Evolutionary conservation across 2,329 filamentous ascomycete genomes (phyloP).

Genomic region (Trichoderma atroviride): DNA sequence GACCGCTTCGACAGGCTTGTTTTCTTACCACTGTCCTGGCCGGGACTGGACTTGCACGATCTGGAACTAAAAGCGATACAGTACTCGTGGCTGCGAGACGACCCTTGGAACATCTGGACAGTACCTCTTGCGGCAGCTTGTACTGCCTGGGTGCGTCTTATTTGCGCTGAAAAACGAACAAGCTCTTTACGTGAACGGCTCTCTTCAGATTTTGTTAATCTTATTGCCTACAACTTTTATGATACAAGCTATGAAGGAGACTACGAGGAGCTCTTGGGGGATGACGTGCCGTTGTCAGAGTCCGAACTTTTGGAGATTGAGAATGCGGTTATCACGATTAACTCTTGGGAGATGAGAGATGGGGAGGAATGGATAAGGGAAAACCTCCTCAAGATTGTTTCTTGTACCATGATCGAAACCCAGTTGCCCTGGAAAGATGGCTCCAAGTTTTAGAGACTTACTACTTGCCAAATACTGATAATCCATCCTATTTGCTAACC

Average conservation of each 20-base stretch:
- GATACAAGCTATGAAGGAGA: background rate
- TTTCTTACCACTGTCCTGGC: background rate
- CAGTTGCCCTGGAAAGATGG: background rate
- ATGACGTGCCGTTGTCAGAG: background rate
- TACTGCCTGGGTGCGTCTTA: background rate
- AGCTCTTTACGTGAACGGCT: background rate
- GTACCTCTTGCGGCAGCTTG: conserved; percentile 1
- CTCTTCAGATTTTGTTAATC: background rate
- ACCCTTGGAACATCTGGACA: background rate
- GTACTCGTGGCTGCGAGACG: background rate
- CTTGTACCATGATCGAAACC: background rate
- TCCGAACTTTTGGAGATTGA: background rate
- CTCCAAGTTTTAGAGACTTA: background rate
- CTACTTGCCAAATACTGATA: background rate
- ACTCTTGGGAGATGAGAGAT: conserved; percentile 10
- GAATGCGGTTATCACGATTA: background rate
- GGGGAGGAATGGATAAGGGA: background rate
- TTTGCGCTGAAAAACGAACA: background rate
- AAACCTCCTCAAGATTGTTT: background rate
- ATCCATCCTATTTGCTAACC: background rate
- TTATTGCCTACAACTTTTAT: background rate
- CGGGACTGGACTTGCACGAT: background rate
- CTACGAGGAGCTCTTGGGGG: background rate
- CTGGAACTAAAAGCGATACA: background rate
- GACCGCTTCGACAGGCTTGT: background rate